phyloP scores from a whole-genome alignment of 495 filamentous ascomycete genomes.

The Trichocladium antarcticum region DNA sequence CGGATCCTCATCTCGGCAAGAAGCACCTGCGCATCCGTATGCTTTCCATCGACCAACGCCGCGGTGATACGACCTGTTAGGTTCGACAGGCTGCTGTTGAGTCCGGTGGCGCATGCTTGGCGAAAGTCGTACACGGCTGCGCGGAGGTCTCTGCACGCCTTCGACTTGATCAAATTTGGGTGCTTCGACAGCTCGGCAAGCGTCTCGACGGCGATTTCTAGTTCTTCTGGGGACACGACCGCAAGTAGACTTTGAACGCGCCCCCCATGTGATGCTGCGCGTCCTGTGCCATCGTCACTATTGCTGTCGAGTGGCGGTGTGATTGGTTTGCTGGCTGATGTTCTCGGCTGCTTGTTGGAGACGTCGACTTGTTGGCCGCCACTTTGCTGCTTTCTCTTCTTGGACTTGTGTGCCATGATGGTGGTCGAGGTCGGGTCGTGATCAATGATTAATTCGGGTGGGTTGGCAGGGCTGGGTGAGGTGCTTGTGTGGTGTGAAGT shows the following conservation, averaged over 20 bases:
- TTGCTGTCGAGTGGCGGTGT: background rate
- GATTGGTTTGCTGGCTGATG: background rate
- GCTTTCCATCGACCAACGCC: conserved; percentile 35
- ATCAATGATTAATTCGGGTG: too few species aligned
- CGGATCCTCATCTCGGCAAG: conserved; percentile 40
- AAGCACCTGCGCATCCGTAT: conserved; percentile 32
- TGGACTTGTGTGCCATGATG: too few species aligned
- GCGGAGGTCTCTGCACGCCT: conserved; percentile 36
- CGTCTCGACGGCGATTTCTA: conserved; percentile 38
- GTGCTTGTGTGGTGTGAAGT: too few species aligned
- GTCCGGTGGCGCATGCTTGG: conserved; percentile 21
- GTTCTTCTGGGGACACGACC: conserved; percentile 33
- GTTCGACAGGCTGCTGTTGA: background rate
- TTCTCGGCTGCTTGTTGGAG: too few species aligned
- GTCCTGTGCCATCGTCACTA: background rate
- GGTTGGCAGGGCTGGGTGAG: too few species aligned
- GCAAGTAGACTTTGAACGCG: conserved; percentile 26
- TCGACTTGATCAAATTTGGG: conserved; percentile 35
- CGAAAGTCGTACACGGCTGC: conserved; percentile 38
- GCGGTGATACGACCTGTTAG: conserved; percentile 34
- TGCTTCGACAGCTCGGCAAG: conserved; percentile 30
- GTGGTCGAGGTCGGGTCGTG: too few species aligned
- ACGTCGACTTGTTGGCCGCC: too few species aligned
- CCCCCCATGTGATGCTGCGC: background rate
- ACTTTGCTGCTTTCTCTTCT: too few species aligned